Conservation (phyloP, 2,329 filamentous ascomycete genomes). For the Verticillium longisporum region DNA sequence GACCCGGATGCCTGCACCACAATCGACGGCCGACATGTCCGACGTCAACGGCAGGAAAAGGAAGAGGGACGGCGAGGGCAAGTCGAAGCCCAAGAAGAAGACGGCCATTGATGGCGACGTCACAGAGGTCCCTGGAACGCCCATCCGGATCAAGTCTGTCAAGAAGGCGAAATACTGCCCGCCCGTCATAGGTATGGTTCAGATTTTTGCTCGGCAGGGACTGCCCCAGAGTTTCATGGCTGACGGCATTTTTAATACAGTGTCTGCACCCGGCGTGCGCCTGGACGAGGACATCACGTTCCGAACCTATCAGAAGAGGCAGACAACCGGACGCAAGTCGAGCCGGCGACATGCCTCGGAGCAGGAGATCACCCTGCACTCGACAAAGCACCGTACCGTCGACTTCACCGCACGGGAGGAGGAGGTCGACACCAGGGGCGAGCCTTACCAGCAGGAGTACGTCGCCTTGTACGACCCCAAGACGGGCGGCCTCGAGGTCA, state of each 20-base stretch:
- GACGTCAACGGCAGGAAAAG: slow-evolving; percentile 41
- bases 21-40: slow-evolving; percentile 23
- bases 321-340: slow-evolving; percentile 29
- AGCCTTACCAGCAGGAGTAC: slow-evolving; percentile 41
- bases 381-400: slow-evolving; percentile 47
- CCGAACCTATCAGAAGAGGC: slow-evolving; percentile 38
- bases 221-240: neutral
- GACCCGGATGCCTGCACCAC: neutral
- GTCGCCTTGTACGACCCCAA: slow-evolving; percentile 57
- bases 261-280: slow-evolving; percentile 25
- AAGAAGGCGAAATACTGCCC: slow-evolving; percentile 38
- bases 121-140: slow-evolving; percentile 20
- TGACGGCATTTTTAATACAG: slow-evolving; percentile 5
- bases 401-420: slow-evolving; percentile 56
- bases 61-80: slow-evolving; percentile 39
- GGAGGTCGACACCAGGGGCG: slow-evolving; percentile 9
- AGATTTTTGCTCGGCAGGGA: neutral
- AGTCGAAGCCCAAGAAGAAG: slow-evolving; percentile 42
- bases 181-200: slow-evolving; percentile 43
- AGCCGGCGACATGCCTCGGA: slow-evolving; percentile 27
- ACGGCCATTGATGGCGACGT: slow-evolving; percentile 32
- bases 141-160: slow-evolving; percentile 39
- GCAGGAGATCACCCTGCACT: slow-evolving; percentile 50
- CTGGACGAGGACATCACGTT: slow-evolving; percentile 33
- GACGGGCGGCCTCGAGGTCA: slow-evolving; percentile 51